Evolutionary conservation across 2,329 filamentous ascomycete species (phyloP).

Genomic region (Ophiostoma pallidulum): DNA sequence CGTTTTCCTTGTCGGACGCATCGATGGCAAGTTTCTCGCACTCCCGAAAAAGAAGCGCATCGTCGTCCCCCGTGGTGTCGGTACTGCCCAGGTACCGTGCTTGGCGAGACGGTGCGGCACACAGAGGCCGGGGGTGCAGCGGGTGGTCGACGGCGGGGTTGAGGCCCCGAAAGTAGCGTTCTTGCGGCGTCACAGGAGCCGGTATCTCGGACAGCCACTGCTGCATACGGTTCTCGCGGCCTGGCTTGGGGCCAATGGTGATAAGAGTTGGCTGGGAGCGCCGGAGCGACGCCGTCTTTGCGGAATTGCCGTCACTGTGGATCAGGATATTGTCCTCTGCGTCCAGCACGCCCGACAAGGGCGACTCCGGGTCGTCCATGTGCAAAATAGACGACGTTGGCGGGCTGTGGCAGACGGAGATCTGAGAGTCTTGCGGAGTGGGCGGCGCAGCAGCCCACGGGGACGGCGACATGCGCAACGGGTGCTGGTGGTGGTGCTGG

Average conservation of each 20-base stretch:
- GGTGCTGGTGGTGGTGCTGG: slow-evolving; percentile 30
- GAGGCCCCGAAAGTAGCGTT: slow-evolving; percentile 17
- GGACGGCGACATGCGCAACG: background rate
- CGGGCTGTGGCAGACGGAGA: background rate
- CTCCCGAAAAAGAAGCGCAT: background rate
- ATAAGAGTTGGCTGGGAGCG: slow-evolving; percentile 1
- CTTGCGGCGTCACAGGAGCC: slow-evolving; percentile 13
- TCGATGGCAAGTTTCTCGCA: slow-evolving; percentile 6
- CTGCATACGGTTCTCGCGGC: slow-evolving; percentile 14
- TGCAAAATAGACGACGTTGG: background rate
- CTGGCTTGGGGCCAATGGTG: background rate
- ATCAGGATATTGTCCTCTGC: slow-evolving; percentile 1
- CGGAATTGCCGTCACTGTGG: slow-evolving; percentile 1
- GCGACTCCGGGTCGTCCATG: background rate
- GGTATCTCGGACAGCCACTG: slow-evolving; percentile 17
- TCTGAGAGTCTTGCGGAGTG: slow-evolving; percentile 11
- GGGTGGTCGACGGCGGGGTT: slow-evolving; percentile 14
- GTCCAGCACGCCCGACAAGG: background rate
- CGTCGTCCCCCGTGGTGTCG: background rate
- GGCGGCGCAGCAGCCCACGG: slow-evolving; percentile 28
- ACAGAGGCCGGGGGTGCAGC: slow-evolving; percentile 17
- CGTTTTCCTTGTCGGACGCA: slow-evolving; percentile 11
- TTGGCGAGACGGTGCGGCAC: background rate
- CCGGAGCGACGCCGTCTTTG: background rate
- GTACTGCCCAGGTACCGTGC: slow-evolving; percentile 1